phyloP scores from a whole-genome alignment of 1,284 basidiomycete species.

The Sphagnurus paluster region DNA sequence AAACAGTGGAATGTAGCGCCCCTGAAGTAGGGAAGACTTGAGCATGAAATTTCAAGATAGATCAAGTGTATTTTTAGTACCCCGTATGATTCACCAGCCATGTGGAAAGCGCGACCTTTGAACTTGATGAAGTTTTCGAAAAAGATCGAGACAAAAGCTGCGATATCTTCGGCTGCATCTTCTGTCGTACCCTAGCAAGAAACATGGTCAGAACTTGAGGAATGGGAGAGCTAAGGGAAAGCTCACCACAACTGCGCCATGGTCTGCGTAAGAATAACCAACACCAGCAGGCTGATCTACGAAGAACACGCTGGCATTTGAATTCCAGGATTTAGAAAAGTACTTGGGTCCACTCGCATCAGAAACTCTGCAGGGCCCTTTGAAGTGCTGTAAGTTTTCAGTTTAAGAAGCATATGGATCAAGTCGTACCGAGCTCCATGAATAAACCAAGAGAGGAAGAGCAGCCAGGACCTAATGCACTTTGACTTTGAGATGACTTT shows the following conservation, averaged over 20 bases:
- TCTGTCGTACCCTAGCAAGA: constrained; percentile 53
- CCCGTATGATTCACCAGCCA: constrained; percentile 60
- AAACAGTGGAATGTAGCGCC: constrained; percentile 83
- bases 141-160: constrained; percentile 70
- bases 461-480: constrained; percentile 48
- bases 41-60: too few relatives aligned
- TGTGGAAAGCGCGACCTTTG: constrained; percentile 67
- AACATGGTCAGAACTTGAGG: neutral
- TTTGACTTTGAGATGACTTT: neutral
- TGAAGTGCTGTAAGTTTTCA: too few relatives aligned
- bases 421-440: constrained; percentile 56
- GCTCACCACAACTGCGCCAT: constrained; percentile 61
- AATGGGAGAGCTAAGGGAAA: neutral
- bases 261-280: constrained; percentile 74
- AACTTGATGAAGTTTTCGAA: constrained; percentile 72
- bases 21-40: constrained; percentile 49
- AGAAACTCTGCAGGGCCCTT: constrained; percentile 51
- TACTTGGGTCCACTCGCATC: constrained; percentile 44
- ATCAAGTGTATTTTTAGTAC: too few relatives aligned
- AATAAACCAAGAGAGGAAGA: constrained; percentile 60
- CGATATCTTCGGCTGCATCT: constrained; percentile 69
- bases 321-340: constrained; percentile 68
- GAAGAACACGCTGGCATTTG: constrained; percentile 71
- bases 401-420: neutral
- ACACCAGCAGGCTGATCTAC: constrained; percentile 66